Conservation (phyloP, 495 filamentous ascomycete species). For the Thozetella sp. region DNA sequence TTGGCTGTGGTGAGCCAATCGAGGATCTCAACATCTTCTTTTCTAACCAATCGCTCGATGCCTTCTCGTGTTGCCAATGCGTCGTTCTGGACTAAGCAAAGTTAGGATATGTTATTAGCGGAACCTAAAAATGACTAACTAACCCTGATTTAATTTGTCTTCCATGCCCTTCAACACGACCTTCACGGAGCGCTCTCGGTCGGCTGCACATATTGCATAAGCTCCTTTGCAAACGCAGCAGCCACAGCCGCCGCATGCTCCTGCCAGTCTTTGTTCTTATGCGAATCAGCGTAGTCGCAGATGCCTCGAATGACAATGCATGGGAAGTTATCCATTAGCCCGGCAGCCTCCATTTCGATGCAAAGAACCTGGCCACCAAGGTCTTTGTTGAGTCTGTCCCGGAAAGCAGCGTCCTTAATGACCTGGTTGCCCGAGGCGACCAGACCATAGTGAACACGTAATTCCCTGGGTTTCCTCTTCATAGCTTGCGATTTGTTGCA, state of each 20-base stretch:
- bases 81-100: too few species aligned
- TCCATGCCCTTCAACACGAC: too few species aligned
- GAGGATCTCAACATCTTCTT: constrained; percentile 4
- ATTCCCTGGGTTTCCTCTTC: background rate
- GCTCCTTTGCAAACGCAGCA: constrained; percentile 18
- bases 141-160: too few species aligned
- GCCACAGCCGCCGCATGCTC: constrained; percentile 17
- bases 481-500: background rate
- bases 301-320: constrained; percentile 35
- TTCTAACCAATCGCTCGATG: too few species aligned
- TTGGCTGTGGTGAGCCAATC: constrained; percentile 10
- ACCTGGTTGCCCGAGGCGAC: constrained; percentile 26
- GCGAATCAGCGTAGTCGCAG: constrained; percentile 34
- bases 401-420: constrained; percentile 9
- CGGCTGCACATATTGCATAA: constrained; percentile 1
- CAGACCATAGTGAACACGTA: constrained; percentile 25
- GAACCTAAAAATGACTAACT: too few species aligned
- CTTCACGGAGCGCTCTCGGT: background rate
- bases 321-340: constrained; percentile 5
- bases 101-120: too few species aligned
- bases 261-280: constrained; percentile 31
- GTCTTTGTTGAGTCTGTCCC: constrained; percentile 9
- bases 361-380: background rate
- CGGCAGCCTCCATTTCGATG: constrained; percentile 10
- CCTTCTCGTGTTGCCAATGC: too few species aligned